Percentiles rank a stretch among this genome's conserved stretches.
Conservation (phyloP, 2,329 filamentous ascomycete genomes). For the Monascus ruber region DNA sequence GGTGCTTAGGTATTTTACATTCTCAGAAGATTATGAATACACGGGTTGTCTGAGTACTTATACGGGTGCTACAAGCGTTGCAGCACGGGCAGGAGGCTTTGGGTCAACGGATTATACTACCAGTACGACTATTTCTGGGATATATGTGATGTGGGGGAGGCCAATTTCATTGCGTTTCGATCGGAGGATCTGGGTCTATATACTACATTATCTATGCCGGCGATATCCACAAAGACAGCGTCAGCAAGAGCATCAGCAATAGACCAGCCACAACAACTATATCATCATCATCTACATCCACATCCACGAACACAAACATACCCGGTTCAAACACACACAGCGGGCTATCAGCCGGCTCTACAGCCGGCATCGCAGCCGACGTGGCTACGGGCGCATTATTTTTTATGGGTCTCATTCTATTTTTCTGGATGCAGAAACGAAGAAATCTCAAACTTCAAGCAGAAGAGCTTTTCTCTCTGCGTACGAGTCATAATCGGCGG, state of each 20-base stretch:
- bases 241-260: no score
- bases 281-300: neutral
- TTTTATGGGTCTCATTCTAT: neutral
- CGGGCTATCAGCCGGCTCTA: neutral
- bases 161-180: neutral
- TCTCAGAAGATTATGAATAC: neutral
- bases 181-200: constrained; percentile 2
- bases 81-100: neutral
- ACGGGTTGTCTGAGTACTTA: neutral
- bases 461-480: no score
- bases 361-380: neutral
- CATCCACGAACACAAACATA: no score
- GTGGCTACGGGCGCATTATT: neutral
- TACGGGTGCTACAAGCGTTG: neutral
- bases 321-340: neutral
- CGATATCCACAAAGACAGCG: neutral
- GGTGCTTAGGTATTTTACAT: neutral
- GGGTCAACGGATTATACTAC: neutral
- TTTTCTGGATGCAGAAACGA: no score
- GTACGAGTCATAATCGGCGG: no score
- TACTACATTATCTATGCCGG: constrained; percentile 2
- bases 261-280: neutral
- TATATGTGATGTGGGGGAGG: neutral
- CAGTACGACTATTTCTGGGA: constrained; percentile 1
- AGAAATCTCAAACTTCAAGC: no score